phyloP scores from a whole-genome alignment of 208 protist species.

The Strigomonas galati region DNA sequence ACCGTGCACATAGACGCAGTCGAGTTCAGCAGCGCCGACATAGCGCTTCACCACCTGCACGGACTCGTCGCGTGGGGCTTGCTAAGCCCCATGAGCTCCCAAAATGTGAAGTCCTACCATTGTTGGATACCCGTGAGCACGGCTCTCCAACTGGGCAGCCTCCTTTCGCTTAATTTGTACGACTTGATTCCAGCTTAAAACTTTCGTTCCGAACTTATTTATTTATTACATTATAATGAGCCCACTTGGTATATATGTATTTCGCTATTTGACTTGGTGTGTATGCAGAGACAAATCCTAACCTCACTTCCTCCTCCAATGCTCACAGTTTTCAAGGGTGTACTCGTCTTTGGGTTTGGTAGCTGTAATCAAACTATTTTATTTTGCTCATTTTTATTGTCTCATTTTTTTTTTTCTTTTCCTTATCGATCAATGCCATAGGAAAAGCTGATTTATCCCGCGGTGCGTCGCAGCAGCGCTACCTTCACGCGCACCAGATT shows the following conservation, averaged over 20 bases:
- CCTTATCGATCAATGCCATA: neutral
- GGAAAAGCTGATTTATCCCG: constrained; percentile 51
- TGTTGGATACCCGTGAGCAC: constrained; percentile 81
- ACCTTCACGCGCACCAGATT: constrained; percentile 65
- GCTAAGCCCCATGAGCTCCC: constrained; percentile 36
- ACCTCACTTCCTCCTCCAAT: constrained; percentile 7
- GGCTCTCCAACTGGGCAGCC: constrained; percentile 50
- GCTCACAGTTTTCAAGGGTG: neutral
- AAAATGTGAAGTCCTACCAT: constrained; percentile 43
- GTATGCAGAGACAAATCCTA: too few species aligned
- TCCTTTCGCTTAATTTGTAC: constrained; percentile 63
- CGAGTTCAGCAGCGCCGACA: constrained; percentile 55
- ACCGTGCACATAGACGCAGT: constrained; percentile 58
- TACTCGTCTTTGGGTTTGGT: neutral
- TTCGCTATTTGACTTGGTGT: too few species aligned
- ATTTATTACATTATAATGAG: too few species aligned
- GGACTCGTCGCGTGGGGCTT: constrained; percentile 75
- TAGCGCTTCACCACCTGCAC: constrained; percentile 60
- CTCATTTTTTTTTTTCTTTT: neutral
- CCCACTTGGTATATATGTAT: too few species aligned
- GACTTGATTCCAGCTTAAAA: constrained; percentile 66
- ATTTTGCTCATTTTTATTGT: neutral
- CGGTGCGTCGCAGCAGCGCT: constrained; percentile 47
- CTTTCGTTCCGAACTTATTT: neutral
- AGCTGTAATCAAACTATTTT: neutral